Percentiles rank a stretch among this genome's conserved stretches.
Conservation (phyloP, 768 basidiomycete species). For the Mycena sanguinolenta region DNA sequence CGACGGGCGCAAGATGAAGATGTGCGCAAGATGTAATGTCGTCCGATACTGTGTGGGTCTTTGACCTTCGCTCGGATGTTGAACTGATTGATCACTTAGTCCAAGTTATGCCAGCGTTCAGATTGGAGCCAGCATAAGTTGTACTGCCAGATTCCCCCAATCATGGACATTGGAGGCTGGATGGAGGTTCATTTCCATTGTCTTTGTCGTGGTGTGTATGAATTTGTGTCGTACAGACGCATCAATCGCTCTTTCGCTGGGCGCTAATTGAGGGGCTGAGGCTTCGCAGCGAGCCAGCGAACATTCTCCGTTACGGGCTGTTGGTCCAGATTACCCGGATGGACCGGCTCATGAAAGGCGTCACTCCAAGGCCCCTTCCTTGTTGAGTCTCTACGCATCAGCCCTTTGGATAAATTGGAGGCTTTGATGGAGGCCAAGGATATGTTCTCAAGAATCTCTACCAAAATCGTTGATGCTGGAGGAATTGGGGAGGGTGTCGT, state of each 20-base stretch:
- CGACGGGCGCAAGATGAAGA: constrained; percentile 13
- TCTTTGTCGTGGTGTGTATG: background rate
- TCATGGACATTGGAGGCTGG: constrained; percentile 19
- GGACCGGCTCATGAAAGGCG: constrained; percentile 15
- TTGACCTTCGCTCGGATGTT: background rate
- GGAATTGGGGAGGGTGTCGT: constrained; percentile 16
- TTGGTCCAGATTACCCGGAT: background rate
- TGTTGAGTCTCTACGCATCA: background rate
- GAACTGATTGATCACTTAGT: too few relatives aligned
- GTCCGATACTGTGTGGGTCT: constrained; percentile 17
- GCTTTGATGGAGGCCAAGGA: too few relatives aligned
- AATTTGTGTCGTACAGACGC: background rate
- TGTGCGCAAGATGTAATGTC: constrained; percentile 17
- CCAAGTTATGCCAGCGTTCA: constrained; percentile 5
- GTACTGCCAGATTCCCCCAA: constrained; percentile 18
- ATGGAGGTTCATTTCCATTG: constrained; percentile 7
- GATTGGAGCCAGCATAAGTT: constrained; percentile 21
- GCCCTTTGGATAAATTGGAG: background rate
- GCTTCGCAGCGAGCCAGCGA: constrained; percentile 11
- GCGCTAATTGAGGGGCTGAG: constrained; percentile 18
- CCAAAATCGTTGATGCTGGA: background rate
- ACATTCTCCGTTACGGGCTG: background rate
- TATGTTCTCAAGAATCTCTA: background rate
- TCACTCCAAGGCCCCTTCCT: constrained; percentile 17
- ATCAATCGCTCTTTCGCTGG: constrained; percentile 17